Evolutionary conservation across 352 stramenopile species (phyloP).

Genomic region (Globisporangium radiosum): DNA sequence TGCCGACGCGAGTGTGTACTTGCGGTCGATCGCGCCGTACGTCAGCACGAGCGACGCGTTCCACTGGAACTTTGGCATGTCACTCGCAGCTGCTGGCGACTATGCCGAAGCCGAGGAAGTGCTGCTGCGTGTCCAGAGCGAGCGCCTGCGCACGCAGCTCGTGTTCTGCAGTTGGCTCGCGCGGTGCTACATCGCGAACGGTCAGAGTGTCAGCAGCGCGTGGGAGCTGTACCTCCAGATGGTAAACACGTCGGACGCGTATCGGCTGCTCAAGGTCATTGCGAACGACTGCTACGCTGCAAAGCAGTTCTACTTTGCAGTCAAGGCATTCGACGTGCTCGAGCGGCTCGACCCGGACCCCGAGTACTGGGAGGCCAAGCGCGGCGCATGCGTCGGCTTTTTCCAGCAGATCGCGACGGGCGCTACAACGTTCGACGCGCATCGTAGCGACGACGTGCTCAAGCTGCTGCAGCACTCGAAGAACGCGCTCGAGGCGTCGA

Average conservation of each 20-base stretch:
- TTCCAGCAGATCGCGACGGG: slow-evolving; percentile 48
- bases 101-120: slow-evolving; percentile 49
- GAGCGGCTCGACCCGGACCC: slow-evolving; percentile 61
- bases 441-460: slow-evolving; percentile 42
- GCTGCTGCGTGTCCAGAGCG: slow-evolving; percentile 40
- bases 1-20: slow-evolving; percentile 53
- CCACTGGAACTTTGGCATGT: slow-evolving; percentile 77
- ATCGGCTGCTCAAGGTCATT: slow-evolving; percentile 52
- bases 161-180: slow-evolving; percentile 50
- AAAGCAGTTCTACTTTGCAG: slow-evolving; percentile 53
- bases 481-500: slow-evolving; percentile 43
- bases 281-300: slow-evolving; percentile 65
- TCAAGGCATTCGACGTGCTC: slow-evolving; percentile 71
- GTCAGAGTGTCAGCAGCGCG: slow-evolving; percentile 20
- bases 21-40: slow-evolving; percentile 59
- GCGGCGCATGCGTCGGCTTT: slow-evolving; percentile 55
- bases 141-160: slow-evolving; percentile 22
- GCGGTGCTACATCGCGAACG: slow-evolving; percentile 42
- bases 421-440: slow-evolving; percentile 13
- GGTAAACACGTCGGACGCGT: slow-evolving; percentile 37
- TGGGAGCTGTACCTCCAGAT: slow-evolving; percentile 69
- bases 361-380: slow-evolving; percentile 75
- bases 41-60: slow-evolving; percentile 50
- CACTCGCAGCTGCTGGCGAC: slow-evolving; percentile 36
- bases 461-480: slow-evolving; percentile 45